These are phyloP conservation scores for Anacardium occidentale DNA, from an alignment of 345 rosid genomes.

Conservation along the genomic window DNA sequence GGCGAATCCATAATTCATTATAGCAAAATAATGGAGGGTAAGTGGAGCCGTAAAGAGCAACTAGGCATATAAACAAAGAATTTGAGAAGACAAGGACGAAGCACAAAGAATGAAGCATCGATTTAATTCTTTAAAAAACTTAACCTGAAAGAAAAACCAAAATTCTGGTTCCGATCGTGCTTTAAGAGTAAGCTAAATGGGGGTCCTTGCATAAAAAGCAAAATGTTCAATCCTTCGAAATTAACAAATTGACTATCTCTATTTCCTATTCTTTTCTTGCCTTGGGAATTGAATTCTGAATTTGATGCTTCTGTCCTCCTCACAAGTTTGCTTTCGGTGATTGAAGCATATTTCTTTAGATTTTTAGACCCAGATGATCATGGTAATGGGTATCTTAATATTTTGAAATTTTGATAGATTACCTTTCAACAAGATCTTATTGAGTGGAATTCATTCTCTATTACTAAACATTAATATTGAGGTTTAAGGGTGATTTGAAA, in stretches of 20 bases:
- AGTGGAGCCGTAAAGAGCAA: constrained; percentile 26
- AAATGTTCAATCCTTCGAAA: neutral
- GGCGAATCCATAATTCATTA: neutral
- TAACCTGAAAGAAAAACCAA: neutral
- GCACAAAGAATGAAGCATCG: neutral
- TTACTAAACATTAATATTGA: no score
- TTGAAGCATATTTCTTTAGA: neutral
- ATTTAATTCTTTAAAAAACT: no score
- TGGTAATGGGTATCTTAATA: no score
- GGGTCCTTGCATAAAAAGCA: constrained; percentile 23
- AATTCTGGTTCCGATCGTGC: constrained; percentile 7
- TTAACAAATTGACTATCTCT: neutral
- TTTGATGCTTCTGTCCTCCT: constrained; percentile 21
- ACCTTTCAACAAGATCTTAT: no score
- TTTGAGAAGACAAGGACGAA: constrained; percentile 24
- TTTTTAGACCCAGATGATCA: no score
- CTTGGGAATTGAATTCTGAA: constrained; percentile 24
- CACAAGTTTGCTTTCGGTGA: neutral
- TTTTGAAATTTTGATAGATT: no score
- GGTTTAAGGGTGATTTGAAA: no score
- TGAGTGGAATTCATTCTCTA: no score
- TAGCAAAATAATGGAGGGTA: neutral
- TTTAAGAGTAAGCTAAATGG: constrained; percentile 26
- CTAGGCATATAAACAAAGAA: constrained; percentile 18
- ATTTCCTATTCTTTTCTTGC: constrained; percentile 38